phyloP scores from a whole-genome alignment of 2,329 filamentous ascomycete genomes.

The Fonsecaea multimorphosa region DNA sequence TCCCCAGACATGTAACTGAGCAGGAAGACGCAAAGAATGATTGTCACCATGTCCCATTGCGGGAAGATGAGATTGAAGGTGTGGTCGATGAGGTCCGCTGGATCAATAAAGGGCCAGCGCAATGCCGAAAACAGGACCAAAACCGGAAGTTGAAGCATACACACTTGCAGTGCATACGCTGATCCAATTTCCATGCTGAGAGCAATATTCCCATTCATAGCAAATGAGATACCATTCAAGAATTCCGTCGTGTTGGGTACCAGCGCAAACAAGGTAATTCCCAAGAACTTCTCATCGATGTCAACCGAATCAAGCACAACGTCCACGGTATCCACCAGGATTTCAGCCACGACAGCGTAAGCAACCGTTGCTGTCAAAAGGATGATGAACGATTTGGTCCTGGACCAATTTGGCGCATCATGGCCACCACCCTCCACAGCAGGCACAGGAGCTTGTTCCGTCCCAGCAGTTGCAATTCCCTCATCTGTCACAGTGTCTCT shows the following conservation, averaged over 20 bases:
- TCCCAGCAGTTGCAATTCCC: constrained; percentile 57
- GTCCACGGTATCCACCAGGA: constrained; percentile 94
- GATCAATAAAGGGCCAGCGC: constrained; percentile 65
- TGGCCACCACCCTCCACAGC: constrained; percentile 71
- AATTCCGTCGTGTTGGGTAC: constrained; percentile 99
- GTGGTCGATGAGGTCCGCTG: constrained; percentile 57
- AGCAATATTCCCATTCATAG: constrained; percentile 99
- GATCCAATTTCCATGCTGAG: constrained; percentile 99
- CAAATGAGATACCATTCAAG: constrained; percentile 97
- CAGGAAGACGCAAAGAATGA: constrained; percentile 93
- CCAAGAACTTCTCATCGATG: constrained; percentile 96
- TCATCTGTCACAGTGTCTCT: constrained; percentile 43
- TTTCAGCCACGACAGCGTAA: constrained; percentile 97
- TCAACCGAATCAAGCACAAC: constrained; percentile 89
- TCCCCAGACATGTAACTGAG: constrained; percentile 98
- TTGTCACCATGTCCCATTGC: constrained; percentile 98
- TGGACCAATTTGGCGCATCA: constrained; percentile 98
- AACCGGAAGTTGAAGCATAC: constrained; percentile 89
- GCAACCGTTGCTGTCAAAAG: constrained; percentile 85
- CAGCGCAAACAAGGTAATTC: constrained; percentile 93
- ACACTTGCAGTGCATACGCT: constrained; percentile 94
- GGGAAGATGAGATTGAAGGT: constrained; percentile 83
- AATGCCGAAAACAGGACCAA: constrained; percentile 89
- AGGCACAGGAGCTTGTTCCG: constrained; percentile 42
- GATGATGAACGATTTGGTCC: constrained; percentile 86